Evolutionary conservation across 2,329 filamentous ascomycete species (phyloP).

Genomic region (Curvularia verruculosa): DNA sequence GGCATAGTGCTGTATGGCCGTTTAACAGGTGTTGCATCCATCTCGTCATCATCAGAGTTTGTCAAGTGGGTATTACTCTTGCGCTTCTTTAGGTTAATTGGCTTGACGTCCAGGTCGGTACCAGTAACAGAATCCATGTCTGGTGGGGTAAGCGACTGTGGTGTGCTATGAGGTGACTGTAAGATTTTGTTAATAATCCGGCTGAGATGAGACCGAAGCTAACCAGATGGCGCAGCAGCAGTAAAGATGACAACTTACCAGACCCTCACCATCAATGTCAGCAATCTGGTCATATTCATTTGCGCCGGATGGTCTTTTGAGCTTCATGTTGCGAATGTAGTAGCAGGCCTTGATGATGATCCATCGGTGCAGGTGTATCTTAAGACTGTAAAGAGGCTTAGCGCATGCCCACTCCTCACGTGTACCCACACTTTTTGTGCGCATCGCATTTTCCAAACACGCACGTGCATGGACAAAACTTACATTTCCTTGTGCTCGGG

Average conservation of each 20-base stretch:
- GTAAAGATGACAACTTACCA: slow-evolving; percentile 17
- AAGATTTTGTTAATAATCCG: slow-evolving; percentile 23
- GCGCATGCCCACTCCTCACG: slow-evolving; percentile 13
- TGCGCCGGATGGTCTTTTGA: slow-evolving; percentile 40
- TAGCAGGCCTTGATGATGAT: slow-evolving; percentile 50
- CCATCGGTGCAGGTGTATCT: slow-evolving; percentile 48
- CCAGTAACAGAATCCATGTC: slow-evolving; percentile 26
- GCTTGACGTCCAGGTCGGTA: slow-evolving; percentile 31
- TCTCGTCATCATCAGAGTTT: slow-evolving; percentile 41
- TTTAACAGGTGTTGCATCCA: slow-evolving; percentile 33
- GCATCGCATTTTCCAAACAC: neutral
- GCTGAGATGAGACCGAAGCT: neutral
- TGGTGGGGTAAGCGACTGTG: slow-evolving; percentile 36
- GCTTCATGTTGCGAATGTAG: slow-evolving; percentile 48
- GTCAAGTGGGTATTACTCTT: slow-evolving; percentile 42
- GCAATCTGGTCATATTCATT: slow-evolving; percentile 41
- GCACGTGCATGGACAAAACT: slow-evolving; percentile 17
- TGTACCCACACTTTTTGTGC: neutral
- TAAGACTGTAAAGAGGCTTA: slow-evolving; percentile 34
- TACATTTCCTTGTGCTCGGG: slow-evolving; percentile 43
- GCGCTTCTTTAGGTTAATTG: slow-evolving; percentile 39
- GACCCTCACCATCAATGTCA: slow-evolving; percentile 38
- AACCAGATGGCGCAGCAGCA: neutral
- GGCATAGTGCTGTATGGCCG: slow-evolving; percentile 40
- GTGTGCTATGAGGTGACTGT: slow-evolving; percentile 41